These are phyloP conservation scores for Blastobotrys aristatus DNA, from an alignment of 1,139 yeast species.

Conservation along the genomic window DNA sequence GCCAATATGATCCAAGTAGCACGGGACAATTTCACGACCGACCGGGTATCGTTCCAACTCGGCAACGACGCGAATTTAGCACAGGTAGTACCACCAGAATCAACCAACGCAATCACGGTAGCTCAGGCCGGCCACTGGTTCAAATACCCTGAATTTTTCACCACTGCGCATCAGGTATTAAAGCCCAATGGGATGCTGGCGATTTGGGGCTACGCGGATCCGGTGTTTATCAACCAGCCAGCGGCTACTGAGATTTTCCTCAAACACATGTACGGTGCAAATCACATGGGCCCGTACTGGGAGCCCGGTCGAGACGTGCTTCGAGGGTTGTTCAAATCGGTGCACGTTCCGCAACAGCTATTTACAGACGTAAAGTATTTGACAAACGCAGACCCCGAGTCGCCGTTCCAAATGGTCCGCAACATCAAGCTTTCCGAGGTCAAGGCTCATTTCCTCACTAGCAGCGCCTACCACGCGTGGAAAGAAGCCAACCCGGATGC, in stretches of 20 bases:
- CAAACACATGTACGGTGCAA: slow-evolving; percentile 41
- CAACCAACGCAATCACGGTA: slow-evolving; percentile 59
- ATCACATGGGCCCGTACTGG: slow-evolving; percentile 65
- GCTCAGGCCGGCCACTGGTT: slow-evolving; percentile 86
- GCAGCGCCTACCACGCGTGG: slow-evolving; percentile 73
- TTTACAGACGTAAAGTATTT: slow-evolving; percentile 40
- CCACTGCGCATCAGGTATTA: slow-evolving; percentile 46
- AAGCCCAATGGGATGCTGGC: slow-evolving; percentile 62
- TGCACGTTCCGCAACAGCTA: slow-evolving; percentile 40
- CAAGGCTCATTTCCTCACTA: slow-evolving; percentile 51
- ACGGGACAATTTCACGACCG: slow-evolving; percentile 18
- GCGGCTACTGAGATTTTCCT: slow-evolving; percentile 41
- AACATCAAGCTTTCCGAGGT: slow-evolving; percentile 43
- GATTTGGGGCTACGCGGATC: slow-evolving; percentile 77
- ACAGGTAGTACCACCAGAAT: slow-evolving; percentile 21
- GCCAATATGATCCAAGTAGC: slow-evolving; percentile 56
- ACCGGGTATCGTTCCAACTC: slow-evolving; percentile 31
- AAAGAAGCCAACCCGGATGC: slow-evolving; percentile 36
- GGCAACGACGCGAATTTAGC: slow-evolving; percentile 37
- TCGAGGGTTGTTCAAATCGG: slow-evolving; percentile 42
- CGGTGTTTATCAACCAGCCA: slow-evolving; percentile 42
- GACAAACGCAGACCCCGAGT: slow-evolving; percentile 12
- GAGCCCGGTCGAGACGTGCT: slow-evolving; percentile 63
- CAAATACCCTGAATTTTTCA: slow-evolving; percentile 49
- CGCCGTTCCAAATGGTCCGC: slow-evolving; percentile 41